Evolutionary conservation across 2,329 filamentous ascomycete species (phyloP), one percentile per base, ranked within the genome.

Genomic region (Neopestalotiopsis rosae): DNA sequence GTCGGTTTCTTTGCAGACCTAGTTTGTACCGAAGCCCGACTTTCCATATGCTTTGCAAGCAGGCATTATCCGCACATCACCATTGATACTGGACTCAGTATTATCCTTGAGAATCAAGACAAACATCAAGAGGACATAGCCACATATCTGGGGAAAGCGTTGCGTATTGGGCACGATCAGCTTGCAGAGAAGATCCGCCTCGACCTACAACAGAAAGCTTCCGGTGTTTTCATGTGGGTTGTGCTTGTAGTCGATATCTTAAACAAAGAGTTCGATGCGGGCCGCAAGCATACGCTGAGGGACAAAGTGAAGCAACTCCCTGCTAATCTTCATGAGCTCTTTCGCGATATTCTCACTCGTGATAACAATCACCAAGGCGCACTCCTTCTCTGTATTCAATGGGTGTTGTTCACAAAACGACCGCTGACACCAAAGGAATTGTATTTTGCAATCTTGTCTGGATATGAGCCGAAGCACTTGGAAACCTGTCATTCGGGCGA

Each of bases 381-480:
- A 1, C 66, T 83, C 81, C 65, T 61, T 42, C 34, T 67, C 1
- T 66, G 83, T 38, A 69, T 90, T 0, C 81, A 85, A 24, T 90
- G 85, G 84, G 78, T 91, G 0, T 77, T 90, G 0, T 89, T 82
- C 30, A 80, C 88, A 0, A 77, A 74, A 7, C 71, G 76, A 0
- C 84, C 87, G 0, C 68, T 90, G 0, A 77, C 59, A 0, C 82
- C 77, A 0, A 71, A 80, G 0, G 81, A 89, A 70, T 78, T 87
- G 0, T 87, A 85, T 70, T 81, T 79, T 76, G 82, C 83, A 63
- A 69, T 85, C 12, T 67, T 78, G 59, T 71, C 77, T 38, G 78
- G 78, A 2, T 10, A 70, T 72, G 0, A 75, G 13, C 65, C 65
- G 6, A 5, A 34, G 4, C 10, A 49, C 4, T 45, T 67, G 17